Conservation (phyloP, 2,329 filamentous ascomycete genomes). For the Pseudocercospora fijiensis region DNA sequence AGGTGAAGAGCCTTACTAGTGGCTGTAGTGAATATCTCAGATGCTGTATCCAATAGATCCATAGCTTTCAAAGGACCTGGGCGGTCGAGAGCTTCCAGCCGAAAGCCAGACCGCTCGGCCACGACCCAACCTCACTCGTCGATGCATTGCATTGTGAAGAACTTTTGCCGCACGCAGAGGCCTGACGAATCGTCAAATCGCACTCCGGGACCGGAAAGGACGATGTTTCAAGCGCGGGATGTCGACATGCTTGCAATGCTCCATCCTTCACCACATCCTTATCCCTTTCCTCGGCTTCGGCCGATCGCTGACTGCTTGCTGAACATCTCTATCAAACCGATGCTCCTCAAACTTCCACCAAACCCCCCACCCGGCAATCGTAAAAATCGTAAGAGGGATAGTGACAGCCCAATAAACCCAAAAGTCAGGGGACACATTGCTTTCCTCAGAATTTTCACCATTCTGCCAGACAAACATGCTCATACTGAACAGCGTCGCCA, state of each 20-base stretch:
- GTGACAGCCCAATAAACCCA: constrained; percentile 39
- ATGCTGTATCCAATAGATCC: neutral
- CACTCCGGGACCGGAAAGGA: neutral
- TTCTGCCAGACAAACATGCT: constrained; percentile 21
- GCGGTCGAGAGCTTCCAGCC: neutral
- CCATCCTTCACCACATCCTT: neutral
- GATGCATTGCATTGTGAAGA: neutral
- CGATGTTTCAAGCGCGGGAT: neutral
- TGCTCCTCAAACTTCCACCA: constrained; percentile 23
- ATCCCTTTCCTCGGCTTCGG: neutral
- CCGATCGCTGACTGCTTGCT: constrained; percentile 7
- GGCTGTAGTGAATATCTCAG: neutral
- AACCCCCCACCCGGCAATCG: constrained; percentile 17
- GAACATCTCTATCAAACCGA: constrained; percentile 13
- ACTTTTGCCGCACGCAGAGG: neutral
- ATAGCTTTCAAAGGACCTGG: neutral
- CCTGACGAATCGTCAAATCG: neutral
- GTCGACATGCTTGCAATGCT: neutral
- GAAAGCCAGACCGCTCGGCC: neutral
- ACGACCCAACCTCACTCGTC: neutral
- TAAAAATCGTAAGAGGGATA: constrained; percentile 30
- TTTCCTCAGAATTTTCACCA: neutral
- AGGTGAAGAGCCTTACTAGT: neutral
- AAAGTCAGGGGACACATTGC: constrained; percentile 29
- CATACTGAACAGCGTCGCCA: constrained; percentile 33